These are phyloP conservation scores for Vitis labrusca DNA, from an alignment of 164 flowering plant genomes.

Conservation along the genomic window DNA sequence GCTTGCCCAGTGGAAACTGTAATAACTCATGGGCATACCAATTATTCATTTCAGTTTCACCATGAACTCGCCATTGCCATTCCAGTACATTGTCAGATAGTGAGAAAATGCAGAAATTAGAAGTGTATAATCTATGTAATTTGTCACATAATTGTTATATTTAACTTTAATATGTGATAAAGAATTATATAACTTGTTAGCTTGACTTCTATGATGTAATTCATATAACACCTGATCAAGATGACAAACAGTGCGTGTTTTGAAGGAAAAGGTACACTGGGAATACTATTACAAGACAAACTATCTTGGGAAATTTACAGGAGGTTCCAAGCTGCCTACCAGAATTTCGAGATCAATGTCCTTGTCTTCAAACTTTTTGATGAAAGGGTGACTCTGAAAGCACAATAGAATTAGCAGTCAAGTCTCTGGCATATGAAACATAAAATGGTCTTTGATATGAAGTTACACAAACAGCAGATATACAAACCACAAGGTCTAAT, in stretches of 20 bases:
- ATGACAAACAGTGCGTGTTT: neutral
- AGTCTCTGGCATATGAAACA: neutral
- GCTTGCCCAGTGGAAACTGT: no score
- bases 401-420: conserved; percentile 4
- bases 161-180: neutral
- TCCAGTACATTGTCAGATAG: no score
- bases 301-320: conserved; percentile 67
- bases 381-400: conserved; percentile 83
- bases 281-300: conserved; percentile 1
- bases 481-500: conserved; percentile 83
- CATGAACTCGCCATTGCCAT: no score
- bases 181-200: neutral
- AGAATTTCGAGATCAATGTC: conserved; percentile 80
- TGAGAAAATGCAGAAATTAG: no score
- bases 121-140: no score
- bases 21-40: no score
- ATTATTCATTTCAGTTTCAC: no score
- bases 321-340: conserved; percentile 77
- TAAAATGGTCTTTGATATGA: neutral
- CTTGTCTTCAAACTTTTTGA: conserved; percentile 89
- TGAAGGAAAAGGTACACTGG: conserved; percentile 1
- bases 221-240: neutral
- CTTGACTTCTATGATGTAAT: conserved; percentile 1
- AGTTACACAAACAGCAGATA: neutral
- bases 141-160: no score